Conservation (phyloP, 805 yeast species). For the Suhomyces vadensis region DNA sequence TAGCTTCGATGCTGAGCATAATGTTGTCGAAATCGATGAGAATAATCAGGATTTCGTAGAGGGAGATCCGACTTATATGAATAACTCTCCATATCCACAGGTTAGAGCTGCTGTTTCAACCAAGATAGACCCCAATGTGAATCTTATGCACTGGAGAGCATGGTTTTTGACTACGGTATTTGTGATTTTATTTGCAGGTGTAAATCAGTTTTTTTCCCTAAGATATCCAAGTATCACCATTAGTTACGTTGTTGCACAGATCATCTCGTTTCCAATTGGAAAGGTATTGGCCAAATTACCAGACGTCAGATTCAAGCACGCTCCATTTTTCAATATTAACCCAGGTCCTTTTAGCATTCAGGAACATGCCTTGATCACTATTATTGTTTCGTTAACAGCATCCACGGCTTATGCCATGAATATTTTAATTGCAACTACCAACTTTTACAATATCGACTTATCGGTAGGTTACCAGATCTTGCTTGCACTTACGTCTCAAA, state of each 20-base stretch:
- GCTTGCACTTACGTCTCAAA: slow-evolving; percentile 24
- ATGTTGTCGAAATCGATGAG: slow-evolving; percentile 14
- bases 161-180: slow-evolving; percentile 21
- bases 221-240: slow-evolving; percentile 27
- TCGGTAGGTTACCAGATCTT: slow-evolving; percentile 29
- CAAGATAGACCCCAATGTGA: slow-evolving; percentile 18
- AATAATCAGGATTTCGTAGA: slow-evolving; percentile 13
- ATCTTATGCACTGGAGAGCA: slow-evolving; percentile 22
- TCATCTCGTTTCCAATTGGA: slow-evolving; percentile 26
- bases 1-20: slow-evolving; percentile 11
- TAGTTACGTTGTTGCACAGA: slow-evolving; percentile 25
- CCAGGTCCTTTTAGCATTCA: slow-evolving; percentile 23
- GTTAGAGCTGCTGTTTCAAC: slow-evolving; percentile 24
- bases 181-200: slow-evolving; percentile 27
- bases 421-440: slow-evolving; percentile 23
- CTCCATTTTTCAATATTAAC: slow-evolving; percentile 21
- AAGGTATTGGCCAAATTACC: slow-evolving; percentile 18
- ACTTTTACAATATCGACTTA: slow-evolving; percentile 14
- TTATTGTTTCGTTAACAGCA: slow-evolving; percentile 21
- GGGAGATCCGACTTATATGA: slow-evolving; percentile 17
- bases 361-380: slow-evolving; percentile 25
- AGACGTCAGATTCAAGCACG: slow-evolving; percentile 10
- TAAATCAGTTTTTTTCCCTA: slow-evolving; percentile 26
- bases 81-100: slow-evolving; percentile 24
- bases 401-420: slow-evolving; percentile 25